Evolutionary conservation across 192 early-diverging fungal genomes (phyloP), one percentile per base, ranked within the genome.

Genomic region (Coemansia sp.): DNA sequence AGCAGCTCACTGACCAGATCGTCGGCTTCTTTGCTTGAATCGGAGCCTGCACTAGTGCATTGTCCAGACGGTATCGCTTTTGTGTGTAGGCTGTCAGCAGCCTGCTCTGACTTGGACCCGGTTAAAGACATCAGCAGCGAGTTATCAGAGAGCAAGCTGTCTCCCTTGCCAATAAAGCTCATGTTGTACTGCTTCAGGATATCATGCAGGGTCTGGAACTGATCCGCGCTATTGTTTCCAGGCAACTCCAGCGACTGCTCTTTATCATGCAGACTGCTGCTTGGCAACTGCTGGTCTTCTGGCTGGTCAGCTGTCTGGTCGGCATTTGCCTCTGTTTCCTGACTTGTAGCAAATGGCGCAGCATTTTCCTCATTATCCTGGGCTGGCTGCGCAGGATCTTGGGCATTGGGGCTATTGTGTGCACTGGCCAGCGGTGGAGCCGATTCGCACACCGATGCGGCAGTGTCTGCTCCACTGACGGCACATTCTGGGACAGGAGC

Each of bases 141-240:
- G 14, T 59, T 23, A 23, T 50, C 47, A 11, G 23, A 26, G 4
- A 26, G 23, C 23, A 26, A 26, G 23, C 23, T 26, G 4, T 26
- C 23, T 26, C 23, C 8, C 7, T 38, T 42, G 37, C 33, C 43
- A 5, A 63, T 31, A 19, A 72, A 63, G 5, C 55, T 59, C 14
- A 63, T 36, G 3, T 50, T 19, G 51, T 51, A 73, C 21, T 73
- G 63, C 20, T 66, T 7, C 30, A 73, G 59, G 31, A 73, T 53
- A 40, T 59, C 60, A 11, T 62, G 61, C 35, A 73, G 52, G n/a
- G 67, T 54, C 52, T 73, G 70, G 30, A 58, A 62, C 42, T 67
- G 63, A 7, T 41, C 37, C 19, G 37, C 13, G 10, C 13, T 15
- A 12, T 26, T 38, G 13, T 12, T 5, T 5, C 30, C 23, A n/a